Evolutionary conservation across 495 filamentous ascomycete species (phyloP).

Genomic region (Trichoderma gamsii): DNA sequence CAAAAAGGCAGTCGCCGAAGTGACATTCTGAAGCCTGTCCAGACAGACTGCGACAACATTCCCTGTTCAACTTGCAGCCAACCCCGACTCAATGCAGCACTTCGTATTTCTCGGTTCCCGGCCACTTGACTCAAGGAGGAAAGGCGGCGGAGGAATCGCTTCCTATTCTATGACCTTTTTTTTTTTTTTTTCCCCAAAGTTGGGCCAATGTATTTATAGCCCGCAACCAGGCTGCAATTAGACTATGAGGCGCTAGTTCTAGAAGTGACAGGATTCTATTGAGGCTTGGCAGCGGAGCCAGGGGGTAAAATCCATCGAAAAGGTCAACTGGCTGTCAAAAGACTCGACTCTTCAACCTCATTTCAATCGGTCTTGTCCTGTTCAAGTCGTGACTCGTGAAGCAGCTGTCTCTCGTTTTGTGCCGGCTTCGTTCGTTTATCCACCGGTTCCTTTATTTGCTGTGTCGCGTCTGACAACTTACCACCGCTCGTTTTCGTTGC

Average conservation of each 20-base stretch:
- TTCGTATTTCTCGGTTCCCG: neutral
- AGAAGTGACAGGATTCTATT: too few species aligned
- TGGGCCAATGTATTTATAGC: too few species aligned
- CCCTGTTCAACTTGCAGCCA: neutral
- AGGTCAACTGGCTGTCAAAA: neutral
- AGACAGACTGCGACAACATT: neutral
- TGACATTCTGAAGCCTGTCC: neutral
- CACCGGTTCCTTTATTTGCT: neutral
- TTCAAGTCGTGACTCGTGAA: neutral
- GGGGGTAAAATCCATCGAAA: neutral
- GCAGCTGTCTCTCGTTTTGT: slow-evolving; percentile 10
- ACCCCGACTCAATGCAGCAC: neutral
- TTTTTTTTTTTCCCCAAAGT: too few species aligned
- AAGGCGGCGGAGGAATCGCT: neutral
- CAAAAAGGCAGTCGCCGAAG: slow-evolving; percentile 2
- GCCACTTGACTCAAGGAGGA: neutral
- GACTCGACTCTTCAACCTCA: neutral
- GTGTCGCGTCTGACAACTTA: neutral
- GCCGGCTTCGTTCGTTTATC: neutral
- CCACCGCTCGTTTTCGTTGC: neutral
- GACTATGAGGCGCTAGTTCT: too few species aligned
- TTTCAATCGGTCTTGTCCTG: neutral
- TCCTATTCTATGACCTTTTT: too few species aligned
- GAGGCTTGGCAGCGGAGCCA: too few species aligned
- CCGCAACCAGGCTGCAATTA: too few species aligned